Conservation (phyloP, 2,329 filamentous ascomycete genomes). For the Botrytis aclada region DNA sequence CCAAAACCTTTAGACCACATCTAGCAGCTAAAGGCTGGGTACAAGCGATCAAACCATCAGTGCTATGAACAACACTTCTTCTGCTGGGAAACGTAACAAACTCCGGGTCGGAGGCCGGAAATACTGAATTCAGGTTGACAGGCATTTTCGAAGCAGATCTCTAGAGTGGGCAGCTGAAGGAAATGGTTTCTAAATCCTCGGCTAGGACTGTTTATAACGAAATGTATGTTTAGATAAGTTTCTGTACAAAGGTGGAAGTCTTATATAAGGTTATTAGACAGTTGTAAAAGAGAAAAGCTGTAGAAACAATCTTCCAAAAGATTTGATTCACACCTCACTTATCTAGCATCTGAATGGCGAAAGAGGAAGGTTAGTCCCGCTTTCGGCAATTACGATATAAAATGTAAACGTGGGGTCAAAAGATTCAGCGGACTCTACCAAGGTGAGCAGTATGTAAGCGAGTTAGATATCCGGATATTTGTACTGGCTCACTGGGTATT, state of each 20-base stretch:
- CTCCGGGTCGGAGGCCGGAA: conserved; percentile 36
- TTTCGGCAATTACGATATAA: background rate
- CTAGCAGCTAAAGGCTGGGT: conserved; percentile 86
- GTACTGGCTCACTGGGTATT: background rate
- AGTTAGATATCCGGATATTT: background rate
- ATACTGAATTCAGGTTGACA: conserved; percentile 37
- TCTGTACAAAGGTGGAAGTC: background rate
- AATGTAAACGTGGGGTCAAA: conserved; percentile 17
- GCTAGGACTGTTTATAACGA: background rate
- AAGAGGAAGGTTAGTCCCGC: conserved; percentile 1
- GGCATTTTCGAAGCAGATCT: conserved; percentile 31
- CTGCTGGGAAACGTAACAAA: conserved; percentile 72
- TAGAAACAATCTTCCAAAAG: background rate
- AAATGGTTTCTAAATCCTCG: background rate
- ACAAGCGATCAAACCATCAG: conserved; percentile 84
- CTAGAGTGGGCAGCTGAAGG: background rate
- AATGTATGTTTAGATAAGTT: background rate
- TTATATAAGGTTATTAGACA: background rate
- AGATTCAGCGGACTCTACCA: background rate
- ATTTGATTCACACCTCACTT: background rate
- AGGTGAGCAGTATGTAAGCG: background rate
- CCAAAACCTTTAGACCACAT: conserved; percentile 81
- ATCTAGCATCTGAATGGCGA: background rate
- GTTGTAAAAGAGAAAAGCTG: background rate
- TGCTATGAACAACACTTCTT: conserved; percentile 89